phyloP scores from a whole-genome alignment of 1,139 yeast species.

The Geotrichum aggregatum region DNA sequence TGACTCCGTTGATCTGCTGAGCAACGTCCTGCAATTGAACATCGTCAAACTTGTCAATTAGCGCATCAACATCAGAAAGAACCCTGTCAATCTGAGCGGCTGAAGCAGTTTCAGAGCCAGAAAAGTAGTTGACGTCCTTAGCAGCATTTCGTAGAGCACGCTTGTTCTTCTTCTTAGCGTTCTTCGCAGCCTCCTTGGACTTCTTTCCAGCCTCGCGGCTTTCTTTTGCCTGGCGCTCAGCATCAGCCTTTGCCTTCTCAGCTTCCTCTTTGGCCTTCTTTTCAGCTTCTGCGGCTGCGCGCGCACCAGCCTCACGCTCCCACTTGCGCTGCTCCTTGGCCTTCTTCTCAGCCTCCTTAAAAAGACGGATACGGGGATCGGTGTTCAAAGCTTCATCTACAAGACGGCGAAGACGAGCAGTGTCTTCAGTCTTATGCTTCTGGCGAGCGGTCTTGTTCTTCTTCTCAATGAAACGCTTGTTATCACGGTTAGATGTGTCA shows the following conservation, averaged over 20 bases:
- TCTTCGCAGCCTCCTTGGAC: slow-evolving; percentile 95
- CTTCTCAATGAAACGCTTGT: slow-evolving; percentile 96
- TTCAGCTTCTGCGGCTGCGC: slow-evolving; percentile 91
- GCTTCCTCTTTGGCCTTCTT: slow-evolving; percentile 79
- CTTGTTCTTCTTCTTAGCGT: slow-evolving; percentile 96
- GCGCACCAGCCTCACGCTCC: slow-evolving; percentile 97
- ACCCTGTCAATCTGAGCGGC: slow-evolving; percentile 52
- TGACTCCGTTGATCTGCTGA: slow-evolving; percentile 49
- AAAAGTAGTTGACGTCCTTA: slow-evolving; percentile 78
- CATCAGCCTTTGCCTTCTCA: slow-evolving; percentile 76
- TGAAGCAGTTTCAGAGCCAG: slow-evolving; percentile 52
- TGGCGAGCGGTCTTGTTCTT: slow-evolving; percentile 95
- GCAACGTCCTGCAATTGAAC: slow-evolving; percentile 68
- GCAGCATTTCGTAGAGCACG: slow-evolving; percentile 79
- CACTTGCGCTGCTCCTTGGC: slow-evolving; percentile 94
- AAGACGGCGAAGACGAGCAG: slow-evolving; percentile 78
- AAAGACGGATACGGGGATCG: slow-evolving; percentile 91
- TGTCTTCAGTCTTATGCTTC: slow-evolving; percentile 97
- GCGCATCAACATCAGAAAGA: slow-evolving; percentile 64
- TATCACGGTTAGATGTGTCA: slow-evolving; percentile 98
- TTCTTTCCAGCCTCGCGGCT: slow-evolving; percentile 69
- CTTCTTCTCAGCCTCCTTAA: slow-evolving; percentile 91
- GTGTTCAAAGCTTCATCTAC: slow-evolving; percentile 83
- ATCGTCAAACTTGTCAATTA: slow-evolving; percentile 78
- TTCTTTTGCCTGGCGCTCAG: slow-evolving; percentile 57